Evolutionary conservation across 2,329 filamentous ascomycete genomes (phyloP), one percentile per base, ranked within the genome.

Genomic region (Chalaropsis ovoidea): DNA sequence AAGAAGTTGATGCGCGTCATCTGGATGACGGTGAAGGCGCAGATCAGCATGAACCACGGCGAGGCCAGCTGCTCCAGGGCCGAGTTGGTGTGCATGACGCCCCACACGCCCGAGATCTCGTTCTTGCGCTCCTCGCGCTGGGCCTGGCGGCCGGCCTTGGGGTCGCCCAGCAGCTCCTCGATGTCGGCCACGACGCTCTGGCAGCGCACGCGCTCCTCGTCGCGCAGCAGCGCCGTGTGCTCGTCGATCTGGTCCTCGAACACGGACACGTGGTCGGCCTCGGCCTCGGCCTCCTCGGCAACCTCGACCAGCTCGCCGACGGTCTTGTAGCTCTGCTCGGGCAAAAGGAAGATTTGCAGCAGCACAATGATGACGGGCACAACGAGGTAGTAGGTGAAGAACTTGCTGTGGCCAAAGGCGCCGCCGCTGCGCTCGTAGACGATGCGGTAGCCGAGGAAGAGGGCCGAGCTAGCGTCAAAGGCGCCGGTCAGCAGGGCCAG

Each of bases 1-100:
- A 95, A 95, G 77, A 91, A 95, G 76, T 95, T 95, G 80, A 95
- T 95, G 39, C 87, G 82, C 1, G 86, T 86, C 85, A 88, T 89
- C 73, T 88, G 86, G 47, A 89, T 76, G 41, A 88, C 80, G 4
- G 90, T 95, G 73, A 95, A 93, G 22, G 90, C 75, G 4, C 89
- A 88, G 70, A 95, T 89, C 45, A 95, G 80, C 19, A 90, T 78
- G 74, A 94, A 96, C 90, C 90, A 96, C 0, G 87, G 87, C 1
- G 87, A 89, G 7, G 77, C 74, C 69, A 96, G 87, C 75, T 96
- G 92, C 71, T 89, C 77, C 24, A 80, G 71, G 0, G 89, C 88
- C 0, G 87, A 83, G 69, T 80, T 79, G 62, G 85, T 85, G 72
- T 96, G 92, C 75, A 96, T 82, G 24, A 87, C 87, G 31, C 92